Percentiles rank a stretch among this genome's conserved stretches.
Evolutionary conservation across 768 basidiomycete species (phyloP).

Genomic region (Amanita pallidorosea): DNA sequence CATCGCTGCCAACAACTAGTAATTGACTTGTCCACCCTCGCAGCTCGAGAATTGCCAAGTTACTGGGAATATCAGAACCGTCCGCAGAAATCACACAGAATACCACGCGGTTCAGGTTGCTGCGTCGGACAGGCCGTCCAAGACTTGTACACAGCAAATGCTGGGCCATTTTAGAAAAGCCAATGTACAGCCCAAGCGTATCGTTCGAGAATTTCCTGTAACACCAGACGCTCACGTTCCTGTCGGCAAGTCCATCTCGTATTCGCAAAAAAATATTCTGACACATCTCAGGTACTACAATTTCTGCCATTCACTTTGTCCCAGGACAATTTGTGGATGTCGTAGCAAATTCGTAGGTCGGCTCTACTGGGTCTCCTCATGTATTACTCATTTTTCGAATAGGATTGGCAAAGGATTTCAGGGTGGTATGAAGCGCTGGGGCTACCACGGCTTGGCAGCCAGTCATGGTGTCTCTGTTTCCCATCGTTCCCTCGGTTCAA

Average conservation of each 20-base stretch:
- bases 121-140: constrained; percentile 61
- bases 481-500: constrained; percentile 88
- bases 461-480: constrained; percentile 95
- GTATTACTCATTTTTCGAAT: background rate
- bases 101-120: constrained; percentile 95
- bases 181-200: constrained; percentile 69
- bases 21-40: constrained; percentile 1
- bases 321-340: constrained; percentile 96
- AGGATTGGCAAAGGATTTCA: constrained; percentile 98
- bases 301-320: constrained; percentile 92
- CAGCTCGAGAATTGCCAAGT: constrained; percentile 87
- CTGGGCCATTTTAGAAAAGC: constrained; percentile 85
- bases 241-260: constrained; percentile 50
- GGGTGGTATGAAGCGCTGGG: constrained; percentile 95
- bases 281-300: constrained; percentile 54
- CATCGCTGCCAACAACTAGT: background rate
- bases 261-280: background rate
- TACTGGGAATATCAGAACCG: constrained; percentile 62
- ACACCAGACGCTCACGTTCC: constrained; percentile 85
- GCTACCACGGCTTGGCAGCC: constrained; percentile 82
- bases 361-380: background rate
- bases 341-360: constrained; percentile 75
- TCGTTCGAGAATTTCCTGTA: constrained; percentile 82
- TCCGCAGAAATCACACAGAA: constrained; percentile 53
- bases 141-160: constrained; percentile 70